phyloP scores from a whole-genome alignment of 768 basidiomycete species.

The Kwoniella shandongensis region DNA sequence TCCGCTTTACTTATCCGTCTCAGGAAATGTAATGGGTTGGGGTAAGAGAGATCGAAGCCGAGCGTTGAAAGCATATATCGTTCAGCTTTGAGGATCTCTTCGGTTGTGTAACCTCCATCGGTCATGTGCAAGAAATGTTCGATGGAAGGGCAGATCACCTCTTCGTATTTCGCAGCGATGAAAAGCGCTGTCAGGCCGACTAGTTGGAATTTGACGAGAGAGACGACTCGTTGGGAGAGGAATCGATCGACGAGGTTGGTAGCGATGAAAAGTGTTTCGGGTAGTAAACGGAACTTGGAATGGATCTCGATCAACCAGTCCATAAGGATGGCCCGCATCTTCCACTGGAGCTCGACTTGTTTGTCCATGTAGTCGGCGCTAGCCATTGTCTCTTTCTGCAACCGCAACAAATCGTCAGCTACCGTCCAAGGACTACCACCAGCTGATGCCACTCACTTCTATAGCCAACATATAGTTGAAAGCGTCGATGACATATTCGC shows the following conservation, averaged over 20 bases:
- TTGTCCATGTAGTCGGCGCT: slow-evolving; percentile 77
- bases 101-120: slow-evolving; percentile 71
- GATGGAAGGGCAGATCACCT: slow-evolving; percentile 83
- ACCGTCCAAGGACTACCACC: neutral
- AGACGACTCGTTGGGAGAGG: slow-evolving; percentile 68
- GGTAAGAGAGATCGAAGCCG: slow-evolving; percentile 80
- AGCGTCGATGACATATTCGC: slow-evolving; percentile 92
- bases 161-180: slow-evolving; percentile 87
- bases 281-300: slow-evolving; percentile 75
- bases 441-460: slow-evolving; percentile 63
- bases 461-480: slow-evolving; percentile 83
- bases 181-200: slow-evolving; percentile 86
- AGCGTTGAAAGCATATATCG: slow-evolving; percentile 81
- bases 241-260: slow-evolving; percentile 77
- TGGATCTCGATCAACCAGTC: slow-evolving; percentile 96
- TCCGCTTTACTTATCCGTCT: slow-evolving; percentile 90
- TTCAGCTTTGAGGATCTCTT: slow-evolving; percentile 85
- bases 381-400: slow-evolving; percentile 73
- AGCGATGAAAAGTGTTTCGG: slow-evolving; percentile 87
- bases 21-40: slow-evolving; percentile 86
- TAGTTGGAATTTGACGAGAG: slow-evolving; percentile 80
- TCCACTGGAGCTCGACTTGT: slow-evolving; percentile 82
- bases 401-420: slow-evolving; percentile 6
- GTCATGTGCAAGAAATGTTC: slow-evolving; percentile 75
- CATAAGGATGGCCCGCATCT: slow-evolving; percentile 80